These are phyloP conservation scores for Talinum fruticosum DNA, from an alignment of 148 eudicot species.

Conservation along the genomic window DNA sequence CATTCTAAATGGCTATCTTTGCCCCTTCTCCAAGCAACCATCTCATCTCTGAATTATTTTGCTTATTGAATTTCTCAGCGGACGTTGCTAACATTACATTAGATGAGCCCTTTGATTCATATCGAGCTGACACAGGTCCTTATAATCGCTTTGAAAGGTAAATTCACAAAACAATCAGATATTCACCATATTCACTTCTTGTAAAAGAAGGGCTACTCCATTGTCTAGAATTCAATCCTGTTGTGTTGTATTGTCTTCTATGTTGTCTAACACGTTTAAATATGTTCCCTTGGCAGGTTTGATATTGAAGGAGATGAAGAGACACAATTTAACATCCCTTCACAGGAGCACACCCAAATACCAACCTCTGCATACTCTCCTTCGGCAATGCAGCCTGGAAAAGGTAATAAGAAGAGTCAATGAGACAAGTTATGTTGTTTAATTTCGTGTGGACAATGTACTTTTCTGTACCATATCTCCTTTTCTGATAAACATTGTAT, in stretches of 20 bases:
- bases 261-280: slow-evolving; percentile 2
- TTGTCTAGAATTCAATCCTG: background rate
- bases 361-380: slow-evolving; percentile 58
- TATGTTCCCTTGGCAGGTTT: slow-evolving; percentile 51
- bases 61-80: slow-evolving; percentile 41
- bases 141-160: slow-evolving; percentile 82
- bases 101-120: slow-evolving; percentile 49
- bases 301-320: slow-evolving; percentile 82
- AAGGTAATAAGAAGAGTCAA: slow-evolving; percentile 27
- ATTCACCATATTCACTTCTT: too few relatives aligned
- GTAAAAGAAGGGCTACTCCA: background rate
- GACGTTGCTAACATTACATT: slow-evolving; percentile 80
- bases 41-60: background rate
- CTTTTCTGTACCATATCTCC: background rate
- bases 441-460: too few relatives aligned
- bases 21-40: background rate
- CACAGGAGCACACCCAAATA: slow-evolving; percentile 43
- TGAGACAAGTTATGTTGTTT: background rate
- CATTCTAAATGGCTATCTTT: background rate
- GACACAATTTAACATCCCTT: slow-evolving; percentile 43
- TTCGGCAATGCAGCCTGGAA: slow-evolving; percentile 41
- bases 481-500: background rate
- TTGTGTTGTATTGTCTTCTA: background rate
- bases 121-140: slow-evolving; percentile 43
- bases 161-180: slow-evolving; percentile 1